Percentiles rank a stretch among this genome's conserved stretches.
phyloP scores from a whole-genome alignment of 2,329 filamentous ascomycete genomes.

The Calonectria ilicicola region DNA sequence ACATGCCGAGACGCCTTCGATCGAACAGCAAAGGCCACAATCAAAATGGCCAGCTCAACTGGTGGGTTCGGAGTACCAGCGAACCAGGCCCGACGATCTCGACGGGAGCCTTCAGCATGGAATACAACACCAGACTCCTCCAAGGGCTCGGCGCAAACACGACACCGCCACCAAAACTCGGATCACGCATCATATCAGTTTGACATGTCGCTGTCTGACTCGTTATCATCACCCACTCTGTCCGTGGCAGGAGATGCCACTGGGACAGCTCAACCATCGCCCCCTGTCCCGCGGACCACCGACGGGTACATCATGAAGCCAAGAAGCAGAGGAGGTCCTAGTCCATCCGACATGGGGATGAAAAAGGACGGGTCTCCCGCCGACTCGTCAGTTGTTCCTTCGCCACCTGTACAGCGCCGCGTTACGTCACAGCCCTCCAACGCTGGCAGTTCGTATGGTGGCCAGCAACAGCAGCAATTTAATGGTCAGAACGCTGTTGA shows the following conservation, averaged over 20 bases:
- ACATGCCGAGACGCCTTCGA: conserved; percentile 95
- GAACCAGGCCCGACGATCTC: conserved; percentile 42
- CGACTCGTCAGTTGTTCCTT: conserved; percentile 60
- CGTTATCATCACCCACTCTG: conserved; percentile 55
- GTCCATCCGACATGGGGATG: conserved; percentile 43
- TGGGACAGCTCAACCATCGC: conserved; percentile 50
- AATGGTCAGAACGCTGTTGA: conserved; percentile 50
- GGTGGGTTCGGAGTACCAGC: conserved; percentile 76
- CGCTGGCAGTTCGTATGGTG: conserved; percentile 45
- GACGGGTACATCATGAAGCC: conserved; percentile 48
- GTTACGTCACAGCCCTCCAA: conserved; percentile 49
- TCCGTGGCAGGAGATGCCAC: conserved; percentile 50
- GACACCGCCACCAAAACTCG: conserved; percentile 45
- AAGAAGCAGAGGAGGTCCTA: conserved; percentile 44
- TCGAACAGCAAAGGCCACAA: conserved; percentile 92
- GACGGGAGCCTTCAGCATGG: conserved; percentile 47
- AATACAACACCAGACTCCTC: conserved; percentile 43
- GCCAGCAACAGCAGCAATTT: conserved; percentile 43
- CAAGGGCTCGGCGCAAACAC: conserved; percentile 33
- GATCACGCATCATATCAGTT: conserved; percentile 50
- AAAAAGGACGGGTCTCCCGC: conserved; percentile 47
- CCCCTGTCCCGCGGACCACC: conserved; percentile 50
- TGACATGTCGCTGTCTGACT: conserved; percentile 53
- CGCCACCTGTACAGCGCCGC: conserved; percentile 55
- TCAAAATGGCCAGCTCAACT: conserved; percentile 92